phyloP scores from a whole-genome alignment of 371 early-diverging fungal species.

The Mucor indicus region DNA sequence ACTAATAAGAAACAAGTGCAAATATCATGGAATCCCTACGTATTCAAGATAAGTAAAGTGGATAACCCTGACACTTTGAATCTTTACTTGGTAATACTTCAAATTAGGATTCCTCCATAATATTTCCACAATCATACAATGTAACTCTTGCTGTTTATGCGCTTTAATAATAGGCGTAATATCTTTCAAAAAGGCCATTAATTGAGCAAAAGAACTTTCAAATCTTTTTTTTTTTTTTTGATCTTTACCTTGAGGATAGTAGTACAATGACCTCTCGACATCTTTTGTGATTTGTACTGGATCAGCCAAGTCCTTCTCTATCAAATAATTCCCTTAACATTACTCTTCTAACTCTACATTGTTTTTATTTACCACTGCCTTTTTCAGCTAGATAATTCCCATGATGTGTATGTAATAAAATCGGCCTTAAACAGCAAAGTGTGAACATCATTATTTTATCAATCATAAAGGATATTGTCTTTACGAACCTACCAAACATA shows the following conservation, averaged over 20 bases:
- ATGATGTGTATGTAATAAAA: slow-evolving; percentile 50
- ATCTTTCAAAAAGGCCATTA: slow-evolving; percentile 13
- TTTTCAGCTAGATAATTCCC: slow-evolving; percentile 49
- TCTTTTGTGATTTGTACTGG: slow-evolving; percentile 49
- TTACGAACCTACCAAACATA: slow-evolving; percentile 36
- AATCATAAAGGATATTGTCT: background rate
- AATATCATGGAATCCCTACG: slow-evolving; percentile 53
- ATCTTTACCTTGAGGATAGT: slow-evolving; percentile 43
- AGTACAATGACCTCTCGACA: slow-evolving; percentile 49
- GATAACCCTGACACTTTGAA: background rate
- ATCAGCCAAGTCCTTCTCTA: slow-evolving; percentile 50
- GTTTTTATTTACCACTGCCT: slow-evolving; percentile 36
- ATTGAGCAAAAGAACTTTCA: background rate
- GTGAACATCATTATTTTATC: background rate
- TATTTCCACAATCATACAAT: slow-evolving; percentile 47
- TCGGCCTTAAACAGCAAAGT: slow-evolving; percentile 29
- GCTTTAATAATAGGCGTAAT: slow-evolving; percentile 43
- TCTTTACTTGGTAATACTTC: slow-evolving; percentile 47
- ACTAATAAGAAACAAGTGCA: slow-evolving; percentile 50
- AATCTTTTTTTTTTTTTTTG: background rate
- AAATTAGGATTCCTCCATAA: slow-evolving; percentile 50
- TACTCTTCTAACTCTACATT: background rate
- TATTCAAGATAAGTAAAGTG: background rate
- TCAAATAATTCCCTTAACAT: background rate
- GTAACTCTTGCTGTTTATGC: slow-evolving; percentile 47